phyloP scores from a whole-genome alignment of 257 asterid genomes.

The Lycium barbarum region DNA sequence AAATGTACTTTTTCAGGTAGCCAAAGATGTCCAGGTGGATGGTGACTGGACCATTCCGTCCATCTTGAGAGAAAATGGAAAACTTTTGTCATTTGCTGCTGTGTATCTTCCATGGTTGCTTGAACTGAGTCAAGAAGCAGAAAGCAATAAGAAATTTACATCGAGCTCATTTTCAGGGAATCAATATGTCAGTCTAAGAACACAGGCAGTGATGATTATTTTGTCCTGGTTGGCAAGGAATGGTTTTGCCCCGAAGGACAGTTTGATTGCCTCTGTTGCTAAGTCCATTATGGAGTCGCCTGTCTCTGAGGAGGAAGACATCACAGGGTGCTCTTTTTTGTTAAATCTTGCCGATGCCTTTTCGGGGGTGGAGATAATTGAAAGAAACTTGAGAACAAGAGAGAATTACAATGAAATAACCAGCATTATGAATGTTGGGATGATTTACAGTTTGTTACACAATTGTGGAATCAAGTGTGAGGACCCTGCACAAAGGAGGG shows the following conservation, averaged over 20 bases:
- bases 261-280: conserved; percentile 76
- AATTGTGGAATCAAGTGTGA: conserved; percentile 71
- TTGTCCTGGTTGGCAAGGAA: conserved; percentile 86
- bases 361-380: conserved; percentile 73
- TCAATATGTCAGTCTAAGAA: conserved; percentile 61
- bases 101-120: conserved; percentile 84
- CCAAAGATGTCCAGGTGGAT: conserved; percentile 26
- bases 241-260: conserved; percentile 80
- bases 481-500: conserved; percentile 86
- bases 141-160: conserved; percentile 52
- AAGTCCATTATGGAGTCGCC: conserved; percentile 89
- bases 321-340: conserved; percentile 78
- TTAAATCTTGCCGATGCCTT: conserved; percentile 84
- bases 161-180: conserved; percentile 52
- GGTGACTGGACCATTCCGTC: conserved; percentile 39
- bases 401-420: conserved; percentile 74
- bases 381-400: conserved; percentile 70
- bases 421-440: conserved; percentile 88
- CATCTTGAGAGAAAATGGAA: conserved; percentile 68
- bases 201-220: conserved; percentile 68
- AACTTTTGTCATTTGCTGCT: conserved; percentile 73
- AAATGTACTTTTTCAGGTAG: conserved; percentile 53
- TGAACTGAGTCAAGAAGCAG: conserved; percentile 61
- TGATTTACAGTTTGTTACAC: conserved; percentile 86
- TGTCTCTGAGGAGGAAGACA: conserved; percentile 82